Base-by-base conservation (phyloP, 2,329 filamentous ascomycete species). In the Cladosporium sphaerospermum region DNA sequence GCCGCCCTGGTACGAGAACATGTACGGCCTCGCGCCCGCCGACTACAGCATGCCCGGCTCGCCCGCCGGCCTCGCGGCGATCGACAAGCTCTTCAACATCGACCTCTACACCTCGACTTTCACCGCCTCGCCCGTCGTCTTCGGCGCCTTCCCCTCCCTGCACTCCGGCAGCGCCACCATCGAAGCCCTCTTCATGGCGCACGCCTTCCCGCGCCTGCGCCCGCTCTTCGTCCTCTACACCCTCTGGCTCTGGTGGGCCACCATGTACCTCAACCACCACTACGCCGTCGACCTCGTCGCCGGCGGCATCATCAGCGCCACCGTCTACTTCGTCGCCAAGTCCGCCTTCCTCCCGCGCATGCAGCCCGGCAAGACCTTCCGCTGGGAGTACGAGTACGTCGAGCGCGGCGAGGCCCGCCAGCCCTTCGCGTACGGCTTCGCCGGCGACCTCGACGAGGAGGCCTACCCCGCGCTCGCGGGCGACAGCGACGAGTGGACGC, bases 211-310 rank as follows among this genome's bases (percentile, higher is more conserved):
- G 4, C 83, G 82, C 56, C 80, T 95, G 60, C 84, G 87, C 60
- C 83, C 85, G 10, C 72, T 93, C 50, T 95, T 95, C 72, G 80
- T 91, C 58, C 78, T 81, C 59, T 97, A 96, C 71, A 86, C 87
- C 42, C 80, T 87, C 67, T 96, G 92, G 92, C 84, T 96, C 64
- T 96, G 90, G 88, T 97, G 92, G 90, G 88, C 91, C 10, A 97
- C 92, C 61, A 96, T 97, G 89, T 96, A 97, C 68, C 81, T 97
- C 49, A 95, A 89, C 65, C 92, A 97, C 72, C 92, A 97, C 74
- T 97, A 97, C 68, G 92, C 91, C 32, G 87, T 97, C 39, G 92
- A 97, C 69, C 78, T 97, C 47, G 89, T 96, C 23, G 89, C 82
- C 34, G 92, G 92, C 61, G 89, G 86, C 67, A 76, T 96, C 47